Conservation (phyloP, 768 basidiomycete species). For the Antrodiella citrinella region DNA sequence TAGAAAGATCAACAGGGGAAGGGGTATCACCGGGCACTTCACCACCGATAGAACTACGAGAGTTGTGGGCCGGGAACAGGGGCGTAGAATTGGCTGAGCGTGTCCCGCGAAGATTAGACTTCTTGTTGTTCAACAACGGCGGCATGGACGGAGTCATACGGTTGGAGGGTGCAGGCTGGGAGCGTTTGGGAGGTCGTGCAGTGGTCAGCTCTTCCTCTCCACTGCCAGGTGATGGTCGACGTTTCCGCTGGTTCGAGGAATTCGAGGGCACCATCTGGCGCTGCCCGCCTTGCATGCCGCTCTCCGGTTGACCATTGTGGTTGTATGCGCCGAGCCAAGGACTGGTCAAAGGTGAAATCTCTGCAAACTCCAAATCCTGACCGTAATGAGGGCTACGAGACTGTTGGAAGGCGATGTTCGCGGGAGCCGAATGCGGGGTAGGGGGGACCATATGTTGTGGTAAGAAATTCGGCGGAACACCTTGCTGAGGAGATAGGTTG, state of each 20-base stretch:
- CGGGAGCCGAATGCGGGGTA: slow-evolving; percentile 53
- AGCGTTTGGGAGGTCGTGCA: slow-evolving; percentile 1
- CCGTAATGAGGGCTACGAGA: slow-evolving; percentile 33
- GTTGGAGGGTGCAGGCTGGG: slow-evolving; percentile 1
- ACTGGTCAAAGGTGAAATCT: slow-evolving; percentile 51
- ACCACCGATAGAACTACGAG: slow-evolving; percentile 10
- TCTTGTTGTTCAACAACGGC: not conserved
- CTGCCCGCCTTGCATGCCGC: slow-evolving; percentile 8
- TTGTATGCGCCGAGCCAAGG: slow-evolving; percentile 67
- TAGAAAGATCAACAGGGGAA: slow-evolving; percentile 79
- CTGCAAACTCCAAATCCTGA: slow-evolving; percentile 45
- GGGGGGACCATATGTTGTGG: slow-evolving; percentile 19
- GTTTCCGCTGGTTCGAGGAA: slow-evolving; percentile 32
- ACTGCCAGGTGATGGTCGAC: slow-evolving; percentile 17
- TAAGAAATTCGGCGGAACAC: slow-evolving; percentile 14
- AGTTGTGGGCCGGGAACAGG: slow-evolving; percentile 26
- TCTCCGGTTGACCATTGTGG: slow-evolving; percentile 24
- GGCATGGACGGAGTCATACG: slow-evolving; percentile 9
- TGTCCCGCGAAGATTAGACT: slow-evolving; percentile 20
- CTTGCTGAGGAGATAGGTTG: slow-evolving; percentile 4
- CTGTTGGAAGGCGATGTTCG: slow-evolving; percentile 58
- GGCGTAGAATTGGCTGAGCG: slow-evolving; percentile 58
- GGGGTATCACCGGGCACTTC: slow-evolving; percentile 48
- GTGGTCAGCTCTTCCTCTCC: not conserved
- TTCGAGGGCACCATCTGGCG: slow-evolving; percentile 7